Conservation (phyloP, 352 stramenopile genomes). For the Elongisporangium undulatum region DNA sequence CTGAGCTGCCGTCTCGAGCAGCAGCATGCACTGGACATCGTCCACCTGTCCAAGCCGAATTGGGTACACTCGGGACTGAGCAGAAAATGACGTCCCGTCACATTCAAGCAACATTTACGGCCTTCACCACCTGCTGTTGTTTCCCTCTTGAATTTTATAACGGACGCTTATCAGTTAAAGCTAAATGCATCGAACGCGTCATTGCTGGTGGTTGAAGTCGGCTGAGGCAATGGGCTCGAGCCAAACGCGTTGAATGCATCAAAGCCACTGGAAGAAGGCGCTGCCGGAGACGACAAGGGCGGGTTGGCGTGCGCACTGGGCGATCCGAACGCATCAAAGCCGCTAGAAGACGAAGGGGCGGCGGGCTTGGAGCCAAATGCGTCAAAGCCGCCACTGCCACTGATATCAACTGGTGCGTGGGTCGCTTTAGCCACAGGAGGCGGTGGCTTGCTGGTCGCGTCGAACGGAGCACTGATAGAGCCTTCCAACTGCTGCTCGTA, state of each 20-base stretch:
- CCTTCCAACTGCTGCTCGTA: conserved; percentile 49
- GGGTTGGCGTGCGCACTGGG: neutral
- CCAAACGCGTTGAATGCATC: too few species aligned
- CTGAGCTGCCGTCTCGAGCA: too few species aligned
- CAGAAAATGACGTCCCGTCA: too few species aligned
- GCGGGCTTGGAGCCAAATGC: conserved; percentile 12
- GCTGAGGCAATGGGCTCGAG: too few species aligned
- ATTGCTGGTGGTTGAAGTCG: conserved; percentile 10
- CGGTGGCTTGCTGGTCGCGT: conserved; percentile 12
- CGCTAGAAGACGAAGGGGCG: conserved; percentile 7
- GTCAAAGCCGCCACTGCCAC: conserved; percentile 9
- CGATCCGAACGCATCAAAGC: conserved; percentile 15
- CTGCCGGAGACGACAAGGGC: neutral
- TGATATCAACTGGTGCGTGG: conserved; percentile 5
- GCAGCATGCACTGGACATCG: too few species aligned
- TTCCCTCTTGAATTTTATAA: too few species aligned
- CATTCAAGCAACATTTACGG: too few species aligned
- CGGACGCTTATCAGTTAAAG: conserved; percentile 14
- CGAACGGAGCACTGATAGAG: conserved; percentile 25
- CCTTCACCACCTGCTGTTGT: too few species aligned
- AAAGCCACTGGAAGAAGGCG: too few species aligned
- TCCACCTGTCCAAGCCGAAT: too few species aligned
- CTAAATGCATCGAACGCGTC: conserved; percentile 14
- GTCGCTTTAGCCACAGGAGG: conserved; percentile 7
- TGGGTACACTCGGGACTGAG: too few species aligned